Evolutionary conservation across 1,284 basidiomycete species (phyloP).

Genomic region (Apiotrichum gracile): DNA sequence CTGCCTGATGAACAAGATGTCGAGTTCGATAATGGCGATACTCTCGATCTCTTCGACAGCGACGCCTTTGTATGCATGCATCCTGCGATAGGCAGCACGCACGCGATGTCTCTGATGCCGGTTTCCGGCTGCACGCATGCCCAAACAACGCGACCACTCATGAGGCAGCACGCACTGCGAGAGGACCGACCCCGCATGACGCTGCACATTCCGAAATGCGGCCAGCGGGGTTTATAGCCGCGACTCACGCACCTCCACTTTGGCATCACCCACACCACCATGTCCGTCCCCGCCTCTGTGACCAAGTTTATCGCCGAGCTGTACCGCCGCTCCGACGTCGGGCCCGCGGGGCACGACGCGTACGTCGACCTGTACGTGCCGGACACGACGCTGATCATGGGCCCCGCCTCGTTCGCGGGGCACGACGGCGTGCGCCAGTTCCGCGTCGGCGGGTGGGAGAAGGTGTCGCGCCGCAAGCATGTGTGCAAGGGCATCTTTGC

Average conservation of each 20-base stretch:
- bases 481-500: constrained; percentile 21
- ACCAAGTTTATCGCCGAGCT: constrained; percentile 20
- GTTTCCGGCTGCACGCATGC: too few species aligned
- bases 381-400: constrained; percentile 25
- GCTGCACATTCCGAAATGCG: background rate
- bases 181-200: too few species aligned
- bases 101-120: too few species aligned
- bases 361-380: constrained; percentile 23
- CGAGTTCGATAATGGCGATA: too few species aligned
- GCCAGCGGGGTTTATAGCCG: background rate
- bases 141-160: too few species aligned
- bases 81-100: too few species aligned
- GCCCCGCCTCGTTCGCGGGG: constrained; percentile 19
- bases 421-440: constrained; percentile 20
- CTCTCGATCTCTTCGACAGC: too few species aligned
- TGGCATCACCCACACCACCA: background rate
- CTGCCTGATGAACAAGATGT: too few species aligned
- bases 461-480: constrained; percentile 22
- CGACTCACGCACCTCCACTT: background rate
- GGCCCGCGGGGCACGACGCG: constrained; percentile 17
- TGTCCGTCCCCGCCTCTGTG: constrained; percentile 18
- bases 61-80: too few species aligned
- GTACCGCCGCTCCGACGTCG: constrained; percentile 23
- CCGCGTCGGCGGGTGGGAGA: constrained; percentile 24
- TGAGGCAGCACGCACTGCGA: too few species aligned